Evolutionary conservation across 225 moss, liverwort and hornwort genomes (phyloP).

Genomic region (Pseudisothecium myosuroides): DNA sequence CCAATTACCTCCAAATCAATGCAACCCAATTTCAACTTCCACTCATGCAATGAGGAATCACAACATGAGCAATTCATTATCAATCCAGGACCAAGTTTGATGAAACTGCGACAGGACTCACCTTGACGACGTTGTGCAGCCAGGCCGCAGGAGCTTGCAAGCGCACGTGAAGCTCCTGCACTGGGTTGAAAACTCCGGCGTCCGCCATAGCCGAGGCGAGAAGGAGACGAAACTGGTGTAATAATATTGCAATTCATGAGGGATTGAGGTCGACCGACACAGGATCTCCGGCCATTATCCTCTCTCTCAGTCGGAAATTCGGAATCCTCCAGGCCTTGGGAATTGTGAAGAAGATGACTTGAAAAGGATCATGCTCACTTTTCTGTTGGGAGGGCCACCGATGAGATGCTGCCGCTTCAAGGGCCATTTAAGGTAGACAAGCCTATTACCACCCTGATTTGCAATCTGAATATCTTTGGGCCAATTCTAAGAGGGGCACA

Average conservation of each 20-base stretch:
- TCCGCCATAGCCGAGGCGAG: conserved; percentile 21
- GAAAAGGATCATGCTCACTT: background rate
- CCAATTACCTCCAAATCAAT: background rate
- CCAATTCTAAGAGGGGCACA: no score
- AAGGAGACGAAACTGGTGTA: background rate
- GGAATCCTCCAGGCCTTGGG: background rate
- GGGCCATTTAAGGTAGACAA: background rate
- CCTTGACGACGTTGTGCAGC: conserved; percentile 20
- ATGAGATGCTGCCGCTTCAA: background rate
- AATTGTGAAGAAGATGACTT: background rate
- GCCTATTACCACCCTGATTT: no score
- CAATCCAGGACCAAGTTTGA: background rate
- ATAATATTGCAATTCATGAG: background rate
- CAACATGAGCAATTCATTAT: background rate
- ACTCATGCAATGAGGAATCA: background rate
- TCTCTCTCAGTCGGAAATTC: background rate
- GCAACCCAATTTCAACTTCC: background rate
- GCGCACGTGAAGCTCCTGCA: conserved; percentile 11
- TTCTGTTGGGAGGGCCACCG: background rate
- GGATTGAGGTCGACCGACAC: background rate
- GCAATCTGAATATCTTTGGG: no score
- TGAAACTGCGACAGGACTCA: background rate
- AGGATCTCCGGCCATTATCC: background rate
- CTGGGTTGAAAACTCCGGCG: background rate
- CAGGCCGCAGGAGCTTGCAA: conserved; percentile 18